Base-by-base conservation (phyloP, 2,329 filamentous ascomycete genomes). In the Fusarium sp. region DNA sequence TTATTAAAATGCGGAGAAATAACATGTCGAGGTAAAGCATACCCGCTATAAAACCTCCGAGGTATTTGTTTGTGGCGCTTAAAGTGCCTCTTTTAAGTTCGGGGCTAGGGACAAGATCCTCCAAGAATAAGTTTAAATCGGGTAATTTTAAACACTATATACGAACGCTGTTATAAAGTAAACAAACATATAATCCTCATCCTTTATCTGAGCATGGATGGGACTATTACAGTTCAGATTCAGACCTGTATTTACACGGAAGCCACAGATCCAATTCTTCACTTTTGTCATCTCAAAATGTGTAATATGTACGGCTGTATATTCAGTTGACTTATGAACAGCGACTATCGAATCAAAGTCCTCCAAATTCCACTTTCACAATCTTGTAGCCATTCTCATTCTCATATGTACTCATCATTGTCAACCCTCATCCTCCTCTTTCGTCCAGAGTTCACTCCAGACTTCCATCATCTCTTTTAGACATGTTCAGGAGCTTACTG, bases 401-500 rank as follows among this genome's bases (percentile, higher is more conserved):
- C 42, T 49, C 60, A 23, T 55, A 48, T 35, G 41, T 58, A 26
- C 45, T 53, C 60, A 26, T 49, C 30, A 8, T 33, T 67, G 38
- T 30, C 33, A 38, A 11, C 12, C 14, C 30, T 42, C 33, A 17
- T 14, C 49, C 41, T 46, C 27, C 48, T 44, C 50, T 33, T 69
- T 35, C 13, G 32, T 18, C 26, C 41, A 41, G 23, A 45, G 40
- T 45, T 27, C 48, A 49, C 20, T 42, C 30, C 7, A 50, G 14
- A 46, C 60, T 50, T 41, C 23, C 27, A 44, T 65, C 26, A 27
- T 30, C n/a, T 52, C 45, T 42, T 44, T 17, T 58, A 23, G 3
- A 45, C 15, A 32, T 32, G 9, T 23, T n/a, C n/a, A 33, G 40
- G 11, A 27, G 27, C 38, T 72, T 77, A 75, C 76, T 79, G 75